A percentile compares a stretch with the other conserved stretches of the same genome.
Evolutionary conservation across 1,139 yeast genomes (phyloP).

Genomic region (Schwanniomyces etchellsii): DNA sequence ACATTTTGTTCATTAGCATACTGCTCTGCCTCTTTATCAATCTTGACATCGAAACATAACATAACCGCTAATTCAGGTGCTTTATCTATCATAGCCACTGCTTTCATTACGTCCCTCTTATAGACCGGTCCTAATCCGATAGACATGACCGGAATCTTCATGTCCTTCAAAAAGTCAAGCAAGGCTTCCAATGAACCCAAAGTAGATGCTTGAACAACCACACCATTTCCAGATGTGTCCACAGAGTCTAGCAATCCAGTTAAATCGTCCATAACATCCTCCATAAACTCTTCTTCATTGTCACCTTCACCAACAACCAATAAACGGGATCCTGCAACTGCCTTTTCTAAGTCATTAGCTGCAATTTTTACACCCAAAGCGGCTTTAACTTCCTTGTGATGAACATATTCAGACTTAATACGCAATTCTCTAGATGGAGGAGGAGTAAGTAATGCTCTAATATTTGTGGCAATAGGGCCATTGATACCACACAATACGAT

Average conservation of each 20-base stretch:
- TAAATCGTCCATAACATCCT: constrained; percentile 97
- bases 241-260: constrained; percentile 93
- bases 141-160: constrained; percentile 99
- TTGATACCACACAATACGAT: constrained; percentile 95
- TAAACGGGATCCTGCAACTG: constrained; percentile 97
- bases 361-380: constrained; percentile 98
- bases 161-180: constrained; percentile 91
- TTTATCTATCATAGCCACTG: constrained; percentile 92
- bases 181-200: constrained; percentile 97
- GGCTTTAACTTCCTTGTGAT: constrained; percentile 96
- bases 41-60: constrained; percentile 96
- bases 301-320: constrained; percentile 95
- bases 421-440: constrained; percentile 97
- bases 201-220: constrained; percentile 96
- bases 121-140: constrained; percentile 97
- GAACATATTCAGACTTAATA: constrained; percentile 89
- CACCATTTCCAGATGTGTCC: constrained; percentile 93
- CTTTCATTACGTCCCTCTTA: constrained; percentile 97
- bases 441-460: constrained; percentile 93
- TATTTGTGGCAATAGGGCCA: constrained; percentile 97
- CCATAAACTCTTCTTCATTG: constrained; percentile 96
- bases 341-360: constrained; percentile 95
- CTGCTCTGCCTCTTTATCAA: constrained; percentile 97
- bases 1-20: constrained; percentile 92
- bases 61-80: constrained; percentile 94